Conservation (phyloP, 768 basidiomycete genomes). For the Amanita pseudoporphyria region DNA sequence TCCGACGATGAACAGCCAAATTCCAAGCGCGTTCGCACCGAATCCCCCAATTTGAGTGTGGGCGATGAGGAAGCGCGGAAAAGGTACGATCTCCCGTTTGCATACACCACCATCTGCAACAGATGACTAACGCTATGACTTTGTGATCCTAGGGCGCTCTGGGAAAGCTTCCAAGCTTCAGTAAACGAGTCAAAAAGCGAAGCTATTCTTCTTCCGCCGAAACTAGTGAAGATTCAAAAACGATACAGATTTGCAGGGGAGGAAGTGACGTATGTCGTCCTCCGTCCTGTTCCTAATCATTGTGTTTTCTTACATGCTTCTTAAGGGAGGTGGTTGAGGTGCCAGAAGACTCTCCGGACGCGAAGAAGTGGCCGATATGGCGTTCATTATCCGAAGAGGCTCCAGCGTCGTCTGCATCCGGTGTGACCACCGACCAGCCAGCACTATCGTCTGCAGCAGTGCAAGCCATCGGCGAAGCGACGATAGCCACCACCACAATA, state of each 20-base stretch:
- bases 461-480: too few species aligned
- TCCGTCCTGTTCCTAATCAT: not conserved
- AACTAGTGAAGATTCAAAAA: conserved; percentile 58
- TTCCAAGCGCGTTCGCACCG: conserved; percentile 24
- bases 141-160: conserved; percentile 40
- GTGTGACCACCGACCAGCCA: not conserved
- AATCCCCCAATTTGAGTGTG: conserved; percentile 16
- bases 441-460: conserved; percentile 8
- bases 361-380: conserved; percentile 66
- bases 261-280: conserved; percentile 48
- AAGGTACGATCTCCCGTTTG: conserved; percentile 23
- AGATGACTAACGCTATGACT: conserved; percentile 3
- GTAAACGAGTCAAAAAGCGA: conserved; percentile 24
- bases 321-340: conserved; percentile 68
- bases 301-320: not conserved
- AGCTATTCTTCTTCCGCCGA: conserved; percentile 14
- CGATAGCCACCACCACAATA: too few species aligned
- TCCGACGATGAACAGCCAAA: conserved; percentile 23
- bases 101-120: too few species aligned
- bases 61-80: conserved; percentile 34
- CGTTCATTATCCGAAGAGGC: conserved; percentile 14
- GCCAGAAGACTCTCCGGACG: conserved; percentile 61
- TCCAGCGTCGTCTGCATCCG: not conserved
- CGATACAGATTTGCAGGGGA: conserved; percentile 72
- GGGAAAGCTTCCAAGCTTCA: conserved; percentile 62